Conservation (phyloP, 768 basidiomycete genomes). For the Coprinellus micaceus region DNA sequence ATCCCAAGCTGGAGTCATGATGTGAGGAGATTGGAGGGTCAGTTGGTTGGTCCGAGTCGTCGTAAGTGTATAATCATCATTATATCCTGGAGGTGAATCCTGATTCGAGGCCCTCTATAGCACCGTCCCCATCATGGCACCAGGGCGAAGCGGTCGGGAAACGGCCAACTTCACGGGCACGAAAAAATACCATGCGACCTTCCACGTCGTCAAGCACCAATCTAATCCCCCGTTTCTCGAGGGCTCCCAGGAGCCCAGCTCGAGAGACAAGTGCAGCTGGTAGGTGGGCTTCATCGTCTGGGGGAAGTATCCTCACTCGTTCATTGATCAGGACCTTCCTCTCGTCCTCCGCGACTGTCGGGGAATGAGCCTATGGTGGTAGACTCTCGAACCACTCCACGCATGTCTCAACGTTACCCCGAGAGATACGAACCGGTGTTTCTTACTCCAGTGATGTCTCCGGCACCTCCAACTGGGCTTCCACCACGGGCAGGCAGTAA, state of each 20-base stretch:
- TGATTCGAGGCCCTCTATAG: neutral
- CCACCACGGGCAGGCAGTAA: neutral
- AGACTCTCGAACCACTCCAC: neutral
- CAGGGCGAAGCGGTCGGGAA: too few relatives aligned
- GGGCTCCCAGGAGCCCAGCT: too few relatives aligned
- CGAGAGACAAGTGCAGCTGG: too few relatives aligned
- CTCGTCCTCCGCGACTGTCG: neutral
- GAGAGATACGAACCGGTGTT: neutral
- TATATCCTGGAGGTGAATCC: too few relatives aligned
- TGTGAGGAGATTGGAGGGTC: neutral
- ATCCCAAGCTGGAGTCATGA: neutral
- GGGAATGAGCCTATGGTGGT: neutral
- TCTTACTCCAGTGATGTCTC: too few relatives aligned
- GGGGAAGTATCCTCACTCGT: neutral
- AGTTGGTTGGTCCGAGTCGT: slow-evolving; percentile 2
- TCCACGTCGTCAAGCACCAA: too few relatives aligned
- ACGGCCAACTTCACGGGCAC: too few relatives aligned
- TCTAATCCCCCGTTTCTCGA: too few relatives aligned
- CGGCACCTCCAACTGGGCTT: neutral
- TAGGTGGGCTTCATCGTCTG: too few relatives aligned
- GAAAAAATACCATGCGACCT: too few relatives aligned
- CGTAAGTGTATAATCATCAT: neutral
- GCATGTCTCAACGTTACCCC: neutral
- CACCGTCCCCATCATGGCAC: slow-evolving; percentile 1
- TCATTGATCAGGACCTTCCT: neutral